These are phyloP conservation scores for Ustilago crameri DNA, from an alignment of 1,284 basidiomycete species.

Conservation along the genomic window DNA sequence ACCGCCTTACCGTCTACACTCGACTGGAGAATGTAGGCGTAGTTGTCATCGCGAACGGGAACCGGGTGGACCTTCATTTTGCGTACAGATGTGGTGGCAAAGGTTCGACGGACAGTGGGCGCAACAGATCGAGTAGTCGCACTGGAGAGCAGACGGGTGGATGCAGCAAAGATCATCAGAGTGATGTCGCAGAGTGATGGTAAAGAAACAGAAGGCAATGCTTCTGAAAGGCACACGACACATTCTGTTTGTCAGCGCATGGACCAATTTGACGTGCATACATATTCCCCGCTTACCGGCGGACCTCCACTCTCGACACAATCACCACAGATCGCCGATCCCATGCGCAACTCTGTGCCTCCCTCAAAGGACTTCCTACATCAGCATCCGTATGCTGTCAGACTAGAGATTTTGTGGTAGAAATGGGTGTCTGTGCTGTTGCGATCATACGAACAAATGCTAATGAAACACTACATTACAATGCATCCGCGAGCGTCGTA, in stretches of 20 bases:
- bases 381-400: too few species aligned
- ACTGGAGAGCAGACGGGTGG: background rate
- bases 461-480: conserved; percentile 17
- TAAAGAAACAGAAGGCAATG: background rate
- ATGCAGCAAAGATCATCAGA: conserved; percentile 2
- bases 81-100: background rate
- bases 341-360: too few species aligned
- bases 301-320: too few species aligned
- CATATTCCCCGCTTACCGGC: background rate
- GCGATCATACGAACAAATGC: background rate
- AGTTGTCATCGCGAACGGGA: conserved; percentile 67
- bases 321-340: too few species aligned
- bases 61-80: conserved; percentile 67
- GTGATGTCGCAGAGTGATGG: background rate
- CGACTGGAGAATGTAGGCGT: conserved; percentile 64
- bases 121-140: background rate
- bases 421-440: background rate
- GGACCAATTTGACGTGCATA: conserved; percentile 1
- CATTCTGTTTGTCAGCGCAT: conserved; percentile 7
- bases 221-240: conserved; percentile 7
- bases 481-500: conserved; percentile 47
- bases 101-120: background rate
- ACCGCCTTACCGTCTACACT: conserved; percentile 52
- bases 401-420: too few species aligned
- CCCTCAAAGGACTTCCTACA: too few species aligned